Evolutionary conservation across 352 stramenopile genomes (phyloP).

Genomic region (Globisporangium takayamanum): DNA sequence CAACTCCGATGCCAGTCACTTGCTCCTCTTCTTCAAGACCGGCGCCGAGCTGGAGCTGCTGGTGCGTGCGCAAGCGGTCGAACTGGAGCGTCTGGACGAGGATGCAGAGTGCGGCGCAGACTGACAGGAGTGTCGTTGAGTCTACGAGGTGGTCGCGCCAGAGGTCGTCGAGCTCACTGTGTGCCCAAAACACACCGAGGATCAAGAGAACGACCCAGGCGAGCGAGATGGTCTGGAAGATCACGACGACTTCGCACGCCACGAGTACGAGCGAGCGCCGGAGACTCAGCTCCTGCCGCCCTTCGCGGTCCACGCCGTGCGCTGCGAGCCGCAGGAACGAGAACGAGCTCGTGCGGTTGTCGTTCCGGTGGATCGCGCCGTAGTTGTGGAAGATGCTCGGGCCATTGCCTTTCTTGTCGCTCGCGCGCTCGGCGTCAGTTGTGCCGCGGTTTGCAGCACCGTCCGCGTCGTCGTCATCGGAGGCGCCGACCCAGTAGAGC

Average conservation of each 20-base stretch:
- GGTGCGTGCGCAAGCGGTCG: constrained; percentile 49
- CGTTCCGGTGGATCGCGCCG: constrained; percentile 16
- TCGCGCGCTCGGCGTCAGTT: background rate
- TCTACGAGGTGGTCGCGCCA: constrained; percentile 21
- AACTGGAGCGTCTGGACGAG: constrained; percentile 60
- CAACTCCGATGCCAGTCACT: constrained; percentile 11
- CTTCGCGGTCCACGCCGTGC: constrained; percentile 24
- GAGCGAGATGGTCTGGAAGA: constrained; percentile 51
- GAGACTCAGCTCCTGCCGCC: constrained; percentile 32
- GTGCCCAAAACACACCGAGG: constrained; percentile 35
- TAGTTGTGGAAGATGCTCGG: constrained; percentile 14
- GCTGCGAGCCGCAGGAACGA: constrained; percentile 47
- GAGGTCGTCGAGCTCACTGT: constrained; percentile 40
- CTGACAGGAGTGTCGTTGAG: constrained; percentile 14
- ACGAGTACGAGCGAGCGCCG: constrained; percentile 42
- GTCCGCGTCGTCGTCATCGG: constrained; percentile 2
- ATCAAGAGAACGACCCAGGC: constrained; percentile 42
- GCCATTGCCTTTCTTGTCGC: background rate
- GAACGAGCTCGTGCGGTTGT: constrained; percentile 33
- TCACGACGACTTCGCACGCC: constrained; percentile 59
- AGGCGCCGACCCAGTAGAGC: constrained; percentile 26
- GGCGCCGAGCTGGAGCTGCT: constrained; percentile 54
- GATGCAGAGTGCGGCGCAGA: constrained; percentile 35
- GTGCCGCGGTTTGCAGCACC: constrained; percentile 1
- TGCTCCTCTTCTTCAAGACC: constrained; percentile 45